These are phyloP conservation scores for Nidula microcarpa DNA, from an alignment of 768 basidiomycete species.

Conservation along the genomic window DNA sequence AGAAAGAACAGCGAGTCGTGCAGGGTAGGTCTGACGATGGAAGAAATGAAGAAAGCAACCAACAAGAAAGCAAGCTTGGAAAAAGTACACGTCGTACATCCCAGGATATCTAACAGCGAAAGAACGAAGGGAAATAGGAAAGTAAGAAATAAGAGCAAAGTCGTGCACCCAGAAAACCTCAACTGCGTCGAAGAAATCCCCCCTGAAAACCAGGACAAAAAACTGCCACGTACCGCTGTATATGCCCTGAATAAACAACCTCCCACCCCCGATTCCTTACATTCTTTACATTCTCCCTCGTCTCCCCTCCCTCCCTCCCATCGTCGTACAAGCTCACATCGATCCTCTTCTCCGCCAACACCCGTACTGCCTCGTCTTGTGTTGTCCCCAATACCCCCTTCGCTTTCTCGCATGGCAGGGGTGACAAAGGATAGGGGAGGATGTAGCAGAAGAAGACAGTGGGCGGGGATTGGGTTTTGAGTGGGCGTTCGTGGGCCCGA, in stretches of 20 bases:
- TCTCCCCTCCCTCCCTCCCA: slow-evolving; percentile 20
- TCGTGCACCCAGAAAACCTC: too few relatives aligned
- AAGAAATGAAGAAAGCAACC: too few relatives aligned
- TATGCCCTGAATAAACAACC: slow-evolving; percentile 60
- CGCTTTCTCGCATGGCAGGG: slow-evolving; percentile 46
- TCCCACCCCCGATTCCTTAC: slow-evolving; percentile 67
- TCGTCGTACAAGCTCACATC: slow-evolving; percentile 39
- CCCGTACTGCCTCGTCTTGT: slow-evolving; percentile 58
- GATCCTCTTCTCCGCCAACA: slow-evolving; percentile 67
- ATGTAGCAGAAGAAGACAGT: slow-evolving; percentile 12
- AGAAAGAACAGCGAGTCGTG: too few relatives aligned
- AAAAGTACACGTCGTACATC: too few relatives aligned
- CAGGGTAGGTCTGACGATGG: too few relatives aligned
- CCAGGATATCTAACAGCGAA: too few relatives aligned
- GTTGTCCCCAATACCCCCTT: slow-evolving; percentile 43
- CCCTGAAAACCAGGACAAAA: not conserved
- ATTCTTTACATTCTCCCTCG: slow-evolving; percentile 68
- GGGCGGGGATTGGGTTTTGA: slow-evolving; percentile 20
- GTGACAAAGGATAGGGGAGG: slow-evolving; percentile 31
- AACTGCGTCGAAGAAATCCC: too few relatives aligned
- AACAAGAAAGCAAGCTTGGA: too few relatives aligned
- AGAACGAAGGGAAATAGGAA: too few relatives aligned
- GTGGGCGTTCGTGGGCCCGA: slow-evolving; percentile 28
- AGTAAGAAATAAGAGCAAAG: too few relatives aligned
- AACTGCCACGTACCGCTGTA: slow-evolving; percentile 51